Evolutionary conservation across 805 yeast genomes (phyloP), one percentile per base, ranked within the genome.

Genomic region (Zygotorulaspora danielsina): DNA sequence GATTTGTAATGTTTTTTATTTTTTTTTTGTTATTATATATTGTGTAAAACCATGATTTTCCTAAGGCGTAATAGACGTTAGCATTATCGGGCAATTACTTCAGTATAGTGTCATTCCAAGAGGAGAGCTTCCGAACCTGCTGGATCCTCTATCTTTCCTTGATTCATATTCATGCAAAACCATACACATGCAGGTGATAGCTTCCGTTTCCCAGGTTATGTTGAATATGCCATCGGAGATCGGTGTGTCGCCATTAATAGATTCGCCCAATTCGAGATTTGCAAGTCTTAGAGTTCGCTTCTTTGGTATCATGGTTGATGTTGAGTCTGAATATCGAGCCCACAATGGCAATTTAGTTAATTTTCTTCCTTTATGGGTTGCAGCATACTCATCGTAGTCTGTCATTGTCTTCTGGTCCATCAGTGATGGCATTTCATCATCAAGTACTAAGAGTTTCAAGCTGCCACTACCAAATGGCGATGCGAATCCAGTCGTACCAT

Each of bases 401-500:
- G 43, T 45, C 18, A 41, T 36, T 6, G 49, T 45, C 11, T 8
- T 35, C 18, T 46, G 44, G 8, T 62, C 63, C 37, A 56, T 39
- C 8, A 58, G 48, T 2, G 65, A 59, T 2, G 69, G 63, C 38
- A 55, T 52, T 6, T 53, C 50, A 34, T 66, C 66, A 36, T 59
- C 64, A 5, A 67, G 38, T 0, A 64, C 54, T 16, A 64, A 32
- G 6, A 67, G 46, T 30, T 64, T 63, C 39, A 67, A 57, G 32
- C 50, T 55, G 7, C 59, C 58, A 3, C 68, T 54, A 1, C 69
- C 67, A 35, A 59, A 58, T 1, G 59, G 56, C 0, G 69, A 57
- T 2, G 65, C 53, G 35, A 63, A 51, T 4, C 64, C 60, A 1
- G 70, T 60, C 4, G 67, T 61, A 1, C 72, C 72, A 13, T 57